Percentiles rank a stretch among this genome's conserved stretches.
phyloP scores from a whole-genome alignment of 1,139 yeast genomes.

The Blastobotrys apis region DNA sequence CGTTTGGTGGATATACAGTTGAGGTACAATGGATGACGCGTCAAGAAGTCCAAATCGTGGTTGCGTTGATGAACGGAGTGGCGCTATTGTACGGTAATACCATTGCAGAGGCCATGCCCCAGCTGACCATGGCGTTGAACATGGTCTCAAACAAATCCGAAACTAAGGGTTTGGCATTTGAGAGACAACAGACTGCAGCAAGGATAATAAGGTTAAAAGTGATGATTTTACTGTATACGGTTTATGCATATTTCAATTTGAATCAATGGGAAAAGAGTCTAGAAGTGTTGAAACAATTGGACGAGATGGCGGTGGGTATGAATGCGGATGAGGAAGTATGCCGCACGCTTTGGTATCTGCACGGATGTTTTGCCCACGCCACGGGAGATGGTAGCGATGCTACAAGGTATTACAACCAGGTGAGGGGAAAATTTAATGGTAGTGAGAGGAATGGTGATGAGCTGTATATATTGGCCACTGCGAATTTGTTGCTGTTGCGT shows the following conservation, averaged over 20 bases:
- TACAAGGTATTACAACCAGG: not conserved
- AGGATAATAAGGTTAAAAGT: not conserved
- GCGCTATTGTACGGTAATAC: not conserved
- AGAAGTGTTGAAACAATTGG: not conserved
- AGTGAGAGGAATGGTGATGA: constrained; percentile 3
- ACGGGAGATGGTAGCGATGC: constrained; percentile 6
- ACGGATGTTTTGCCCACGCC: constrained; percentile 8
- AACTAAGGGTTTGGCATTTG: too few relatives aligned
- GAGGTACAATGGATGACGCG: constrained; percentile 6
- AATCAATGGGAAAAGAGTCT: constrained; percentile 4
- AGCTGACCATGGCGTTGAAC: not conserved
- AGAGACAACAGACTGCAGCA: not conserved
- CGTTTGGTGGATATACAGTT: constrained; percentile 5
- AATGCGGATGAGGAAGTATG: not conserved
- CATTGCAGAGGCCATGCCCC: not conserved
- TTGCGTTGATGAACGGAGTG: constrained; percentile 1
- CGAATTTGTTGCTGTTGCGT: constrained; percentile 5
- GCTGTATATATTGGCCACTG: constrained; percentile 5
- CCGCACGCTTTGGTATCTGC: not conserved
- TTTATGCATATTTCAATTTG: not conserved
- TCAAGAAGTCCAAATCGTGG: not conserved
- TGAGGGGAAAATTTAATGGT: not conserved
- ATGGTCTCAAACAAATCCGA: not conserved
- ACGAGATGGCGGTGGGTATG: too few relatives aligned
- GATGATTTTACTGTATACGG: not conserved